phyloP scores from a whole-genome alignment of 176 grass and related monocot genomes.

The Cenchrus americanus region DNA sequence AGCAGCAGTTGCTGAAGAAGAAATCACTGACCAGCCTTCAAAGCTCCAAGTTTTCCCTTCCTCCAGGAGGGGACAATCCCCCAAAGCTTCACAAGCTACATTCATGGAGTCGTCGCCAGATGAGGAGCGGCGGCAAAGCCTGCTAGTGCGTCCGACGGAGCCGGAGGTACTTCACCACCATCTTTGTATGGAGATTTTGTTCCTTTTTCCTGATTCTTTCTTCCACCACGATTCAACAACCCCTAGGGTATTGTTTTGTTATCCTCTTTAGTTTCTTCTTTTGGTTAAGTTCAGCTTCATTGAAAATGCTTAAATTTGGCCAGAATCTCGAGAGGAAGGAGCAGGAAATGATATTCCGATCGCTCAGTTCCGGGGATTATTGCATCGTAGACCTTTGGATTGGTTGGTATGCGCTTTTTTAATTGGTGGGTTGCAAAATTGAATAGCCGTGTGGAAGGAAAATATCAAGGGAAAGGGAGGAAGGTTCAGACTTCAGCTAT shows the following conservation, averaged over 20 bases:
- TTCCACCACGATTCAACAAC: slow-evolving; percentile 28
- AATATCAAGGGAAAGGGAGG: not conserved
- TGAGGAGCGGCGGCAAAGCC: slow-evolving; percentile 21
- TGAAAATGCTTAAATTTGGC: slow-evolving; percentile 17
- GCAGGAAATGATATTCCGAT: not conserved
- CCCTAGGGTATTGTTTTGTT: not conserved
- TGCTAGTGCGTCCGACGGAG: slow-evolving; percentile 27
- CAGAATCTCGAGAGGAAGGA: not conserved
- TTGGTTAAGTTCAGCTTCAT: not conserved
- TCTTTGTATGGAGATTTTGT: not conserved
- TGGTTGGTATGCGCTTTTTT: not conserved
- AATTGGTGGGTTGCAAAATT: slow-evolving; percentile 9
- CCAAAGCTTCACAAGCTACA: slow-evolving; percentile 15
- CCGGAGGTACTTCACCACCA: slow-evolving; percentile 36
- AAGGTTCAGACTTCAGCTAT: not conserved
- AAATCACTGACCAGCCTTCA: not conserved
- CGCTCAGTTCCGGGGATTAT: slow-evolving; percentile 30
- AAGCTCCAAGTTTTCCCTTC: not conserved
- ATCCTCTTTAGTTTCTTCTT: slow-evolving; percentile 30
- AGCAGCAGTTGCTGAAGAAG: slow-evolving; percentile 4
- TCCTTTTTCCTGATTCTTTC: not conserved
- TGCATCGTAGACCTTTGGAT: not conserved
- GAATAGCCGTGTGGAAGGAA: not conserved
- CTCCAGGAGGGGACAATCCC: not conserved
- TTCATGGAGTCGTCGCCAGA: slow-evolving; percentile 45